A percentile compares a stretch with the other conserved stretches of the same genome.
These are phyloP conservation scores for Pterulicium gracile DNA, from an alignment of 1,284 basidiomycete species.

Conservation along the genomic window DNA sequence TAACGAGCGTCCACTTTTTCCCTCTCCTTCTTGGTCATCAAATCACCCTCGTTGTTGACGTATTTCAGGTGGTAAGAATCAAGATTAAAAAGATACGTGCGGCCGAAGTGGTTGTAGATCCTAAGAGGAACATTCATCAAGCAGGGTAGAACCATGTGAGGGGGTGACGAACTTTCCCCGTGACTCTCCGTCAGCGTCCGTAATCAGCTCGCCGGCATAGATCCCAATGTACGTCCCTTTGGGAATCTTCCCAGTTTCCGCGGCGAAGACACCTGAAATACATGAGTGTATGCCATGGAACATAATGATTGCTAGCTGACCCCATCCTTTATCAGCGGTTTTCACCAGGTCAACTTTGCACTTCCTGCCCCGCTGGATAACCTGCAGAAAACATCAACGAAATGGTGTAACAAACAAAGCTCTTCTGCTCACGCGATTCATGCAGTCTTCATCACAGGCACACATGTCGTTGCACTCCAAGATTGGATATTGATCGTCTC, in stretches of 20 bases:
- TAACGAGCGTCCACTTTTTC: no score
- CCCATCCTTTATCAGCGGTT: slow-evolving; percentile 75
- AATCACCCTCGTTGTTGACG: slow-evolving; percentile 17
- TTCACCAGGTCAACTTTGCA: slow-evolving; percentile 52
- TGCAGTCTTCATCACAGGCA: slow-evolving; percentile 70
- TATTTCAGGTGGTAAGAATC: slow-evolving; percentile 62
- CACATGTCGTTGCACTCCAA: slow-evolving; percentile 85
- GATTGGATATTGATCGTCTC: slow-evolving; percentile 45
- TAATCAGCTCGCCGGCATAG: slow-evolving; percentile 78
- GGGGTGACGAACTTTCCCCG: slow-evolving; percentile 61
- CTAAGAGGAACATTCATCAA: slow-evolving; percentile 35
- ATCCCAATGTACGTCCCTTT: slow-evolving; percentile 69
- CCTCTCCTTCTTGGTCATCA: slow-evolving; percentile 16
- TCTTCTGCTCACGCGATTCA: slow-evolving; percentile 61
- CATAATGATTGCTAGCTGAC: slow-evolving; percentile 25
- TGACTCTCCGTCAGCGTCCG: slow-evolving; percentile 50
- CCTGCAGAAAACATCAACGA: slow-evolving; percentile 37
- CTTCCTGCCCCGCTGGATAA: slow-evolving; percentile 73
- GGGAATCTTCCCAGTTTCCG: slow-evolving; percentile 51
- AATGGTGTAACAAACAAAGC: slow-evolving; percentile 10
- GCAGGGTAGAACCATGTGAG: no score
- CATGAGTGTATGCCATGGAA: slow-evolving; percentile 1
- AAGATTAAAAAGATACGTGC: slow-evolving; percentile 80
- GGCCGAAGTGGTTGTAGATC: slow-evolving; percentile 64
- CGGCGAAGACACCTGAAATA: slow-evolving; percentile 47